Evolutionary conservation across 2,329 filamentous ascomycete species (phyloP).

Genomic region (Scedosporium dehoogii): DNA sequence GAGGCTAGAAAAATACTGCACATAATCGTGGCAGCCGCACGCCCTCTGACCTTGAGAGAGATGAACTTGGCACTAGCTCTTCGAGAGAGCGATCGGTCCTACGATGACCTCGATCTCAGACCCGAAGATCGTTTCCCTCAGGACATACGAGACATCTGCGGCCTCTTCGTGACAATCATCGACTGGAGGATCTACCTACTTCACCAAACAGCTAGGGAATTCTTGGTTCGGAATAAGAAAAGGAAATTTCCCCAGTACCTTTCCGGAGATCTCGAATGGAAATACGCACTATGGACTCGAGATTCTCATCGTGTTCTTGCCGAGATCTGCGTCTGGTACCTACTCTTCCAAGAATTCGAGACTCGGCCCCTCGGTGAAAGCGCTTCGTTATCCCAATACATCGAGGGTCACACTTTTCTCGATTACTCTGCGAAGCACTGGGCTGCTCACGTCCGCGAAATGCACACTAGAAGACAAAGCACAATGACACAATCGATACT

Average conservation of each 20-base stretch:
- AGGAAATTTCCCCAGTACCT: too few relatives aligned
- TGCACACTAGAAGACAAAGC: background rate
- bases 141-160: conserved; percentile 17
- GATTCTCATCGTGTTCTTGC: background rate
- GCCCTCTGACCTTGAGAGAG: conserved; percentile 14
- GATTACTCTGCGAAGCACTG: conserved; percentile 10
- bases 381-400: background rate
- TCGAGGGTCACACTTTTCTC: conserved; percentile 4
- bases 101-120: background rate
- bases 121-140: conserved; percentile 5
- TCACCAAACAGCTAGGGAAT: conserved; percentile 22
- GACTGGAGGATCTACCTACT: conserved; percentile 16
- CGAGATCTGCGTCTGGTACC: background rate
- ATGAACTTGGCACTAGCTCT: conserved; percentile 13
- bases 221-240: conserved; percentile 11
- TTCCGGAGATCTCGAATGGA: background rate
- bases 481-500: background rate
- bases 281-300: background rate
- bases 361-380: background rate
- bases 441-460: conserved; percentile 8
- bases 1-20: conserved; percentile 13
- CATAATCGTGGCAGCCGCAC: conserved; percentile 16
- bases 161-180: conserved; percentile 21
- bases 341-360: background rate
- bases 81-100: background rate